phyloP scores from a whole-genome alignment of 129 eudicot species.

The Ambrosia artemisiifolia region DNA sequence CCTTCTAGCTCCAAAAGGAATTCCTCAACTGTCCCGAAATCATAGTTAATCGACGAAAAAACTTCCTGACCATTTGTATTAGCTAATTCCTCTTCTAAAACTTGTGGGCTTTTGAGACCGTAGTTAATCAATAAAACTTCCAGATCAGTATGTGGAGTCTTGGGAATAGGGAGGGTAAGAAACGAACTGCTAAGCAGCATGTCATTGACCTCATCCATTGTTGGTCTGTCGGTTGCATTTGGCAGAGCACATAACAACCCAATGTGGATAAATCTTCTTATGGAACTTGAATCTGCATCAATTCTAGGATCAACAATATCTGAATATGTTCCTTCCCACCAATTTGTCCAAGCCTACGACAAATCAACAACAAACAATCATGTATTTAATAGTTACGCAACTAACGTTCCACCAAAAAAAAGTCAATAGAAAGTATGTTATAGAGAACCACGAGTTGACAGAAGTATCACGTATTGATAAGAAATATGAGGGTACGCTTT shows the following conservation, averaged over 20 bases:
- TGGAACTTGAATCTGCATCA: background rate
- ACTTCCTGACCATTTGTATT: background rate
- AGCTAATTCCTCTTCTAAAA: background rate
- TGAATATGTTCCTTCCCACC: background rate
- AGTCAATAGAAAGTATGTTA: background rate
- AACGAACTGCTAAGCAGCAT: background rate
- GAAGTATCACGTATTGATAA: too few relatives aligned
- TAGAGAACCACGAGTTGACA: too few relatives aligned
- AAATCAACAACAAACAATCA: background rate
- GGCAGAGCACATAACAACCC: slow-evolving; percentile 2
- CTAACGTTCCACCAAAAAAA: background rate
- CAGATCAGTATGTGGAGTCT: background rate
- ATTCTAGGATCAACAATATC: background rate
- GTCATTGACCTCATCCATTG: background rate
- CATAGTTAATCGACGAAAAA: background rate
- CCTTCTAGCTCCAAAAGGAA: background rate
- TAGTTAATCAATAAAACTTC: too few relatives aligned
- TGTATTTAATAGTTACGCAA: too few relatives aligned
- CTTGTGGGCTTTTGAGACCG: background rate
- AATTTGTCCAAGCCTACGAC: background rate
- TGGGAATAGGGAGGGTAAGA: background rate
- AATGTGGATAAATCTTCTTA: background rate
- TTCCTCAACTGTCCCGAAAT: background rate
- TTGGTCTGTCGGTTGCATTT: background rate
- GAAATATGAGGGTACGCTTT: too few relatives aligned